Percentiles rank a stretch among this genome's conserved stretches.
Conservation (phyloP, 345 rosid species). For the Salix brachista region DNA sequence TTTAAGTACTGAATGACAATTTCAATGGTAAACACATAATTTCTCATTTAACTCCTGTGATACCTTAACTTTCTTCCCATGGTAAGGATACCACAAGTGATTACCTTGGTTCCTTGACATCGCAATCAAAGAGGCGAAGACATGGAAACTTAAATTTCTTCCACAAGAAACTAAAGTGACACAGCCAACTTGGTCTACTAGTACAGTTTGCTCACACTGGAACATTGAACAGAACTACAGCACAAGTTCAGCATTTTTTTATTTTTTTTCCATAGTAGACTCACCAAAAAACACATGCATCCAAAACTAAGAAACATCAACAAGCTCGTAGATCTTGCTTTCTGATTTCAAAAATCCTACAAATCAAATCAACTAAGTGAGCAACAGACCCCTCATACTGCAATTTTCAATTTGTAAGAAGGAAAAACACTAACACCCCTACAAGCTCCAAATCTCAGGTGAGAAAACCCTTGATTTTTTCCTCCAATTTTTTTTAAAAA, state of each 20-base stretch:
- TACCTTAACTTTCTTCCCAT: neutral
- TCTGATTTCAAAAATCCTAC: neutral
- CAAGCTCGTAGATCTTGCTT: neutral
- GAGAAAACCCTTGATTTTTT: neutral
- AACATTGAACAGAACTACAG: neutral
- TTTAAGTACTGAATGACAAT: neutral
- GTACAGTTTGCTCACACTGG: neutral
- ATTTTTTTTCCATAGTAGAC: neutral
- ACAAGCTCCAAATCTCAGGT: neutral
- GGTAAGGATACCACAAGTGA: neutral
- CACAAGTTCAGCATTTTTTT: neutral
- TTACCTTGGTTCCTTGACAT: neutral
- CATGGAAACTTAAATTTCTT: neutral
- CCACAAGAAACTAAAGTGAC: neutral
- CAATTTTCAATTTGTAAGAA: neutral
- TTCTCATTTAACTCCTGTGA: neutral
- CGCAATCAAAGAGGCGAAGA: neutral
- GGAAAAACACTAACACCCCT: neutral
- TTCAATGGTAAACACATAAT: neutral
- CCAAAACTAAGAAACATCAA: neutral
- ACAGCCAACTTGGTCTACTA: neutral
- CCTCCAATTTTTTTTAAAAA: neutral
- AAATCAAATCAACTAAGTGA: neutral
- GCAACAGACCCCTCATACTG: neutral
- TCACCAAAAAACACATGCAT: neutral